phyloP scores from a whole-genome alignment of 352 stramenopile species.

The Phytophthora pseudosyringae region DNA sequence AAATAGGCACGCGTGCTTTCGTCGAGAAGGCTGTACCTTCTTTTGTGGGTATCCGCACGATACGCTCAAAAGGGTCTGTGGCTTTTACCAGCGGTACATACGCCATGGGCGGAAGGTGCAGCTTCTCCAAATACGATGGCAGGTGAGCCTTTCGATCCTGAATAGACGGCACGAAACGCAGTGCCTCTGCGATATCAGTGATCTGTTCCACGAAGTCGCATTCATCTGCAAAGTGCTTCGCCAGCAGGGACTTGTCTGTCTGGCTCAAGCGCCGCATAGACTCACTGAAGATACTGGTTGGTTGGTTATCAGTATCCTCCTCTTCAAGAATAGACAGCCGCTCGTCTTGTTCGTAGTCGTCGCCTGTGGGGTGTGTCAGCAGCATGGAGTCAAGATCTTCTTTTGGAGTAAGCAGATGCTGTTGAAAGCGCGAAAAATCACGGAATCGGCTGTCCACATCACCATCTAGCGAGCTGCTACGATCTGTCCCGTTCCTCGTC shows the following conservation, averaged over 20 bases:
- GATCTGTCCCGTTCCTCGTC: conserved; percentile 23
- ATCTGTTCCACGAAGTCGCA: conserved; percentile 91
- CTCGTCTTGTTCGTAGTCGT: conserved; percentile 55
- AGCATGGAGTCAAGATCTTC: conserved; percentile 62
- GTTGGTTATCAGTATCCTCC: conserved; percentile 74
- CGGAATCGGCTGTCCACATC: conserved; percentile 78
- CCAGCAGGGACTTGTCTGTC: conserved; percentile 80
- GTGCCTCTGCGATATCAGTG: conserved; percentile 82
- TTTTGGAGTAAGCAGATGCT: conserved; percentile 84
- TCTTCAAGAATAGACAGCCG: conserved; percentile 58
- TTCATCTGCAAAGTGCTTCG: conserved; percentile 87
- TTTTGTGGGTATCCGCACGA: conserved; percentile 84
- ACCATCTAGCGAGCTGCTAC: conserved; percentile 37
- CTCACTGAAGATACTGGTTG: conserved; percentile 77
- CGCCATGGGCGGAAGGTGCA: conserved; percentile 87
- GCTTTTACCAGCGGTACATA: conserved; percentile 90
- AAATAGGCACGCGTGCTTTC: conserved; percentile 85
- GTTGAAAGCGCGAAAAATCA: conserved; percentile 88
- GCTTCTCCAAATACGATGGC: conserved; percentile 80
- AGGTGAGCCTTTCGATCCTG: conserved; percentile 82
- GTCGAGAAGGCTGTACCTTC: conserved; percentile 90
- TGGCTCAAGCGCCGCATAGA: conserved; percentile 78
- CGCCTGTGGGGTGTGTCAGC: conserved; percentile 38
- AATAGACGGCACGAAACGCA: conserved; percentile 86
- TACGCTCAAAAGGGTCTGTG: conserved; percentile 89